Evolutionary conservation across 2,329 filamentous ascomycete species (phyloP).

Genomic region (Colletotrichum shisoi): DNA sequence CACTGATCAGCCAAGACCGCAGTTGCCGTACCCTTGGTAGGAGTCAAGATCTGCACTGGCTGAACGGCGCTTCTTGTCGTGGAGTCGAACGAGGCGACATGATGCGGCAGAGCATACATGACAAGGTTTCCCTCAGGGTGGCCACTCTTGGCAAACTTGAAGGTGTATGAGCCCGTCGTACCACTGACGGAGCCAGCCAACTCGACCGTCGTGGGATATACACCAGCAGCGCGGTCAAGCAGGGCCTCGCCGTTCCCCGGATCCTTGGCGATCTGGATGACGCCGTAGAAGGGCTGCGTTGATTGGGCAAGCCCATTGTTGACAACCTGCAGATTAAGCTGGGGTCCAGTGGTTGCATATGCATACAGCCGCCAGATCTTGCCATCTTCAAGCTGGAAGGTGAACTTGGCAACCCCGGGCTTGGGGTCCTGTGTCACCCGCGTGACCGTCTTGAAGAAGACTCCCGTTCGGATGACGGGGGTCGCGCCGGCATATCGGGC

Average conservation of each 20-base stretch:
- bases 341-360: constrained; percentile 64
- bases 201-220: constrained; percentile 71
- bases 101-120: constrained; percentile 91
- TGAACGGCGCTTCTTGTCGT: constrained; percentile 59
- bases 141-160: constrained; percentile 77
- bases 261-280: constrained; percentile 84
- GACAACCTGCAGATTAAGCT: constrained; percentile 72
- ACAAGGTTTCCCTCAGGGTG: constrained; percentile 67
- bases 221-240: constrained; percentile 78
- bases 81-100: constrained; percentile 75
- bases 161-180: constrained; percentile 72
- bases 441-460: constrained; percentile 76
- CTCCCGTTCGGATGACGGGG: constrained; percentile 76
- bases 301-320: constrained; percentile 73
- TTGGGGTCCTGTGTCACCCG: constrained; percentile 65
- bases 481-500: constrained; percentile 74
- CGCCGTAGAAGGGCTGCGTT: constrained; percentile 73
- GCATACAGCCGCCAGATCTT: constrained; percentile 84
- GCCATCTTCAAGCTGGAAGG: constrained; percentile 73
- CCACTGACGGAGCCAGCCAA: constrained; percentile 70
- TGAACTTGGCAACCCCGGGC: constrained; percentile 77
- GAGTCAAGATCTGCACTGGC: constrained; percentile 73
- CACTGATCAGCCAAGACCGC: constrained; percentile 76
- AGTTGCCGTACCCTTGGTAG: constrained; percentile 83
- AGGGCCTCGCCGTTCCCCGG: constrained; percentile 69